These are phyloP conservation scores for Salix caprea DNA, from an alignment of 345 rosid genomes.

Conservation along the genomic window DNA sequence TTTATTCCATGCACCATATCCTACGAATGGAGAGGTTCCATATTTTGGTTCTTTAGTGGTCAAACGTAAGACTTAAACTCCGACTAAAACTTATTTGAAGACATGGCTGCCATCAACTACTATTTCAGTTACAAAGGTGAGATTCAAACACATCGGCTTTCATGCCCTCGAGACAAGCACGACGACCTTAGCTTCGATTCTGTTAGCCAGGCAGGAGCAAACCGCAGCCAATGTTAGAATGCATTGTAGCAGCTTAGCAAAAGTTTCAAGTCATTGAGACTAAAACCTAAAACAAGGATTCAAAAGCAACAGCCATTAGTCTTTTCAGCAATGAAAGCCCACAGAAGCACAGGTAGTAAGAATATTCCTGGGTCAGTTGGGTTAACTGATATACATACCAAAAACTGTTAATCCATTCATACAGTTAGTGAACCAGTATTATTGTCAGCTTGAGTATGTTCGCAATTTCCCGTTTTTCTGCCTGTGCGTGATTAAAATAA, in stretches of 20 bases:
- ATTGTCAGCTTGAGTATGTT: constrained; percentile 33
- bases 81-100: too few relatives aligned
- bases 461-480: constrained; percentile 68
- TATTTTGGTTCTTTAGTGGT: too few relatives aligned
- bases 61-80: too few relatives aligned
- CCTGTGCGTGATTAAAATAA: constrained; percentile 41
- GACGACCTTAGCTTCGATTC: too few relatives aligned
- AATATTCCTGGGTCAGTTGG: not conserved
- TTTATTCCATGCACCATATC: too few relatives aligned
- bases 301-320: not conserved
- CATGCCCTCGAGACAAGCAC: too few relatives aligned
- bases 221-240: not conserved
- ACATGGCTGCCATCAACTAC: too few relatives aligned
- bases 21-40: too few relatives aligned
- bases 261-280: not conserved
- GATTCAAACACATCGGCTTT: too few relatives aligned
- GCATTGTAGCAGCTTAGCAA: not conserved
- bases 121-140: too few relatives aligned
- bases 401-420: constrained; percentile 1
- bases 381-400: constrained; percentile 7
- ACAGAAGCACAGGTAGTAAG: constrained; percentile 7
- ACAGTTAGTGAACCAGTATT: constrained; percentile 3
- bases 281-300: not conserved
- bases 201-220: not conserved
- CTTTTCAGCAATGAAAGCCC: constrained; percentile 1